A percentile compares a stretch with the other conserved stretches of the same genome.
Conservation (phyloP, 192 early-diverging fungal species). For the Thamnidium elegans region DNA sequence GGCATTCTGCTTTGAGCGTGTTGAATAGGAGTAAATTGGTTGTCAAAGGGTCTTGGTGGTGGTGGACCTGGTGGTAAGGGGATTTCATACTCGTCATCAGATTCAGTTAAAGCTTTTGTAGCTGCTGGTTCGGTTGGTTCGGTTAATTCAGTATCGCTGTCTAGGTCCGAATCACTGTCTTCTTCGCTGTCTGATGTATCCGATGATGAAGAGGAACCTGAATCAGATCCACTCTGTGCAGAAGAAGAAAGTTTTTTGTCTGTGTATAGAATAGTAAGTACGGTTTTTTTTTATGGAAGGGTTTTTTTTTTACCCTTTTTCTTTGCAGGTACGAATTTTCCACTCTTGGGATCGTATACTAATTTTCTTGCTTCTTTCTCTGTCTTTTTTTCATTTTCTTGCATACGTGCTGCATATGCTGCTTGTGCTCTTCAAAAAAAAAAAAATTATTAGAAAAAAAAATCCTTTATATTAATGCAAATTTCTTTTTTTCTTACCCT, state of each 20-base stretch:
- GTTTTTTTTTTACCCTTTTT: slow-evolving; percentile 16
- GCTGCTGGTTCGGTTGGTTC: not conserved
- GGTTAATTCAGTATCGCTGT: not conserved
- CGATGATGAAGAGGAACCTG: not conserved
- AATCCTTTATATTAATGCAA: not conserved
- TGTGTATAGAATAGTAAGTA: too few species aligned
- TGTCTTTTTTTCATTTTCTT: slow-evolving; percentile 11
- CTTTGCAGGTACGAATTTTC: slow-evolving; percentile 31
- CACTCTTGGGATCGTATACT: slow-evolving; percentile 35
- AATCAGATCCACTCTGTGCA: slow-evolving; percentile 7
- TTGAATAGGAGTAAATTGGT: slow-evolving; percentile 21
- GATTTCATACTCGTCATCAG: slow-evolving; percentile 31
- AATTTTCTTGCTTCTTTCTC: slow-evolving; percentile 29
- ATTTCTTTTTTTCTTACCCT: slow-evolving; percentile 16
- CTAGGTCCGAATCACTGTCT: slow-evolving; percentile 16
- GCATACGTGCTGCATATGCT: slow-evolving; percentile 21
- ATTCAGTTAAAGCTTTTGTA: slow-evolving; percentile 10
- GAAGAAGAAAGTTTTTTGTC: not conserved
- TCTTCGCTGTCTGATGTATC: slow-evolving; percentile 1
- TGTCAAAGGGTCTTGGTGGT: slow-evolving; percentile 38
- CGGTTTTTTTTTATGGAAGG: too few species aligned
- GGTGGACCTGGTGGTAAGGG: slow-evolving; percentile 41
- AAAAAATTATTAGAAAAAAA: not conserved
- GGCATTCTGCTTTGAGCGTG: slow-evolving; percentile 4
- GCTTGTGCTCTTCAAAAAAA: slow-evolving; percentile 7